Base-by-base conservation (phyloP, 139 green algal genomes). In the Picochlorum sp. region DNA sequence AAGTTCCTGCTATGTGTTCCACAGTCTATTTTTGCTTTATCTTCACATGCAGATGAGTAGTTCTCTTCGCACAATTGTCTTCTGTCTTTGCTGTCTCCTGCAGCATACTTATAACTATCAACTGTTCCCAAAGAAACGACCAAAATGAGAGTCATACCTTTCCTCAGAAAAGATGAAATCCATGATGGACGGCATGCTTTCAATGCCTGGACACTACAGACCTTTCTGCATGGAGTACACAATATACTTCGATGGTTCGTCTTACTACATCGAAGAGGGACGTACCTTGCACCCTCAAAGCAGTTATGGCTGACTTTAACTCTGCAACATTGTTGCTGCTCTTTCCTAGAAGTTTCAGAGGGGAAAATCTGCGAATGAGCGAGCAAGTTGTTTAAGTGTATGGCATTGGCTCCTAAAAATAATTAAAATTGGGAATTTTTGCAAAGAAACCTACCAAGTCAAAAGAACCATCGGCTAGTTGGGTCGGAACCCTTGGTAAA, bases 241-340 rank as follows among this genome's bases (percentile, higher is more conserved):
- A 41, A 9, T 41, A 41, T 41, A 8, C 1, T 41, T 13, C 8
- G 14, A 11, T 41, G 2, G 0, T 54, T 54, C 18, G 47, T 26
- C 11, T 18, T 26, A 26, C 1, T 9, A 54, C 16, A 20, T 54
- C 1, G 16, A 26, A 21, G 15, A 54, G 47, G 6, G 47, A 20
- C 47, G 4, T 65, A 65, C 58, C 58, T 65, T 3, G 23, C 20
- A 28, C 58, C 58, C 8, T 65, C 13, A 9, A 65, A 59, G 58
- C 58, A 65, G 23, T 65, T 65, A 58, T 58, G n/a, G 15, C 4
- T 26, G 44, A 65, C 58, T 52, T 65, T 49, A n/a, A 23, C 13
- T 15, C 21, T 28, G 23, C 58, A 65, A 14, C 15, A n/a, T 2
- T 59, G 13, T 58, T 58, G n/a, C 58, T 65, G 58, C 0, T 65